Evolutionary conservation across 768 basidiomycete species (phyloP).

Genomic region (Piloderma croceum): DNA sequence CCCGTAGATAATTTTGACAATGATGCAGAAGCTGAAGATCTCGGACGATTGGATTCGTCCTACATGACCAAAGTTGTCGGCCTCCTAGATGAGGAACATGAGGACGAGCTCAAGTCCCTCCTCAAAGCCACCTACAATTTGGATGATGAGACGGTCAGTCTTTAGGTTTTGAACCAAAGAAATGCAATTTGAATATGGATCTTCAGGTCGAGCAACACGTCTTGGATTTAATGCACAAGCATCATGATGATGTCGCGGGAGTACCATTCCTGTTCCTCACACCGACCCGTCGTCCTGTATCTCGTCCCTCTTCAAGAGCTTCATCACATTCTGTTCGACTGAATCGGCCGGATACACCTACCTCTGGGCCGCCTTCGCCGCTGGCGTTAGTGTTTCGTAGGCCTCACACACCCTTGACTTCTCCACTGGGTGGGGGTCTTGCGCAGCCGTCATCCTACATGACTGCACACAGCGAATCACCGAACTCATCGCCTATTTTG

Average conservation of each 20-base stretch:
- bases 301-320: conserved; percentile 75
- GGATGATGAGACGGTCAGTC: conserved; percentile 62
- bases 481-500: conserved; percentile 64
- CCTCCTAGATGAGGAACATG: conserved; percentile 74
- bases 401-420: conserved; percentile 75
- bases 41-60: conserved; percentile 47
- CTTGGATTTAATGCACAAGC: conserved; percentile 93
- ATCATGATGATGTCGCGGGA: conserved; percentile 77
- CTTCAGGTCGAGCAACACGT: conserved; percentile 79
- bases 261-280: conserved; percentile 82
- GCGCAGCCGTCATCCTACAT: conserved; percentile 50
- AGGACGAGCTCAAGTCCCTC: conserved; percentile 76
- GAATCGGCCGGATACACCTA: conserved; percentile 73
- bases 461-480: conserved; percentile 45
- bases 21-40: conserved; percentile 51
- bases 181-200: conserved; percentile 14
- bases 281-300: conserved; percentile 71
- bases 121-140: conserved; percentile 67
- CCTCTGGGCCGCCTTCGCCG: conserved; percentile 70
- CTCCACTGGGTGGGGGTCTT: conserved; percentile 62
- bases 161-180: too few relatives aligned
- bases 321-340: conserved; percentile 64
- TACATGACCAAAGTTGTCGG: conserved; percentile 69
- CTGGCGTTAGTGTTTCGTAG: conserved; percentile 68
- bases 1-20: conserved; percentile 51